Evolutionary conservation across 2,329 filamentous ascomycete species (phyloP), one percentile per base, ranked within the genome.

Genomic region (Thyridium curvatum): DNA sequence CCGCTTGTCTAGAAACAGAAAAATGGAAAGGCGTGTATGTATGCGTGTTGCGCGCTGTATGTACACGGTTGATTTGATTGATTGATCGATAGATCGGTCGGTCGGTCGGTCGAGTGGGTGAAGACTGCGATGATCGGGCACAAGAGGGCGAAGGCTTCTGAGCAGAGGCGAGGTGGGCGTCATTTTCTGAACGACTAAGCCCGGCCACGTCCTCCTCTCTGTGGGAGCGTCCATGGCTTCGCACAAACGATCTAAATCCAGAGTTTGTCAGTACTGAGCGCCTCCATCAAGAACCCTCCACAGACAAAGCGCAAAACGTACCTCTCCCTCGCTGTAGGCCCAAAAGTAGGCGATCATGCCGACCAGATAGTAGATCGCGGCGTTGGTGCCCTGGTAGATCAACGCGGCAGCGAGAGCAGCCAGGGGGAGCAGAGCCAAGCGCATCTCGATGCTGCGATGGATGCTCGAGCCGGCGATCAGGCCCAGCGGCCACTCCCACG

Each of bases 301-400:
- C 16, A 16, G 18, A 12, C 3, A 38, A n/a, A n/a, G n/a, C n/a
- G 21, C 10, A 26, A 26, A 26, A 26, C 84, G 58, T 65, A 95
- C 90, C 82, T 98, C 93, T 64, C 93, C 93, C 64, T 98, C 91
- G 54, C 84, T 93, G 55, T 94, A 97, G 2, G 87, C 93, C 90
- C 90, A 96, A 54, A 97, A 95, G 63, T 97, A 98, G 12, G 93
- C 82, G 8, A 69, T 72, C 66, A 94, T 82, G 15, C 84, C 91
- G 45, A 96, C 77, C 18, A 94, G 59, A 59, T 97, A 96, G 66
- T 97, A 98, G 38, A 97, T 66, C 4, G 87, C 93, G 3, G 91
- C 74, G 58, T 98, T 94, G 18, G 90, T 95, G 42, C 81, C 86
- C 62, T 97, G 93, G 60, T 98, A 98, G 46, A 95, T 69, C 46